These are phyloP conservation scores for Barnettozyma salicaria DNA, from an alignment of 805 yeast species.

Conservation along the genomic window DNA sequence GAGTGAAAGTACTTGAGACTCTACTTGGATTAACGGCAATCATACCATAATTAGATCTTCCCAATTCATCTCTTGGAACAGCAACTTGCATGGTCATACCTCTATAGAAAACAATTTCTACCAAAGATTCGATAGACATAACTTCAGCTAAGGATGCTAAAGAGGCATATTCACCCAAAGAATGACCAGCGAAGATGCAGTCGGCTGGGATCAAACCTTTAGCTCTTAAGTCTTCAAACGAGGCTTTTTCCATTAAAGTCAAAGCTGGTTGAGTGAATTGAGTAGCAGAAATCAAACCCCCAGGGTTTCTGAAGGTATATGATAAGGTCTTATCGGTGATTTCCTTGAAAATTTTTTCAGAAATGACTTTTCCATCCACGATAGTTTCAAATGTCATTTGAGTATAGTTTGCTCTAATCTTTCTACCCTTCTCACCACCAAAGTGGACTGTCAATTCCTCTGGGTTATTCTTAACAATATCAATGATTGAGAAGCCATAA, in stretches of 20 bases:
- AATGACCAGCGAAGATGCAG: conserved; percentile 97
- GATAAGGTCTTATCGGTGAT: conserved; percentile 78
- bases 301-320: conserved; percentile 84
- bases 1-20: conserved; percentile 80
- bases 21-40: conserved; percentile 97
- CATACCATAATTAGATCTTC: conserved; percentile 99
- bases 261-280: conserved; percentile 99
- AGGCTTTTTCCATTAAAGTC: conserved; percentile 98
- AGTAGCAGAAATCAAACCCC: conserved; percentile 94
- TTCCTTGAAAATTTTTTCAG: conserved; percentile 94
- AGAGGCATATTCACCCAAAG: conserved; percentile 98
- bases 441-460: conserved; percentile 91
- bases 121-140: conserved; percentile 96
- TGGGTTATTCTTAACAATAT: conserved; percentile 94
- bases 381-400: conserved; percentile 97
- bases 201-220: conserved; percentile 94
- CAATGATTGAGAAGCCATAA: conserved; percentile 95
- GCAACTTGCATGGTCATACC: conserved; percentile 99
- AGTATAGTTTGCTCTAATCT: conserved; percentile 88
- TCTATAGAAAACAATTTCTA: conserved; percentile 97
- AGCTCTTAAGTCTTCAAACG: conserved; percentile 94
- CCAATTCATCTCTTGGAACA: conserved; percentile 91
- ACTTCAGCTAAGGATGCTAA: conserved; percentile 95
- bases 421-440: conserved; percentile 97
- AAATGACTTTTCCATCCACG: conserved; percentile 72